phyloP scores from a whole-genome alignment of 257 asterid species.

The Verbena officinalis region DNA sequence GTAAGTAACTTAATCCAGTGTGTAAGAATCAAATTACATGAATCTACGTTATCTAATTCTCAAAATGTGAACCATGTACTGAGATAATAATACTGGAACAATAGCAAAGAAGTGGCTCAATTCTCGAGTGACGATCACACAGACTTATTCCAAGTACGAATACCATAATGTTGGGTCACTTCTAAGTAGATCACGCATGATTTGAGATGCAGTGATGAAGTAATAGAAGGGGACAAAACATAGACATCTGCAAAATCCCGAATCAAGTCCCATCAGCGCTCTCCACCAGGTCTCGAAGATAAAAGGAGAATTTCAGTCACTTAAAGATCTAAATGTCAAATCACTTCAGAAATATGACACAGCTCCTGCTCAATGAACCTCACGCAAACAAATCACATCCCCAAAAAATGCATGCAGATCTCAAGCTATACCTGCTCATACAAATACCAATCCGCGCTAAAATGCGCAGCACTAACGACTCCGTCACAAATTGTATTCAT shows the following conservation, averaged over 20 bases:
- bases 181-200: constrained; percentile 31
- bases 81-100: not conserved
- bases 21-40: constrained; percentile 14
- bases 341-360: constrained; percentile 19
- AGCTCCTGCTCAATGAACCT: constrained; percentile 29
- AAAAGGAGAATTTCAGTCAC: constrained; percentile 1
- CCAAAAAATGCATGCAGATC: constrained; percentile 45
- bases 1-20: constrained; percentile 3
- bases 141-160: constrained; percentile 5
- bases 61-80: not conserved
- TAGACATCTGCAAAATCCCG: constrained; percentile 14
- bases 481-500: constrained; percentile 18
- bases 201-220: constrained; percentile 17
- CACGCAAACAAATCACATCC: constrained; percentile 32
- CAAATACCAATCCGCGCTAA: constrained; percentile 29
- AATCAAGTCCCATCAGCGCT: constrained; percentile 14
- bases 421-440: constrained; percentile 34
- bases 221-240: constrained; percentile 10
- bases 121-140: constrained; percentile 7
- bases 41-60: constrained; percentile 6
- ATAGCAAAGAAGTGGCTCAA: not conserved
- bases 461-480: constrained; percentile 17
- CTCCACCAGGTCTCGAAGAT: constrained; percentile 14
- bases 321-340: constrained; percentile 27
- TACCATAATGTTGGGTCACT: constrained; percentile 17